Conservation (phyloP, 116 monocot species). For the Papilionanthe hybrid region DNA sequence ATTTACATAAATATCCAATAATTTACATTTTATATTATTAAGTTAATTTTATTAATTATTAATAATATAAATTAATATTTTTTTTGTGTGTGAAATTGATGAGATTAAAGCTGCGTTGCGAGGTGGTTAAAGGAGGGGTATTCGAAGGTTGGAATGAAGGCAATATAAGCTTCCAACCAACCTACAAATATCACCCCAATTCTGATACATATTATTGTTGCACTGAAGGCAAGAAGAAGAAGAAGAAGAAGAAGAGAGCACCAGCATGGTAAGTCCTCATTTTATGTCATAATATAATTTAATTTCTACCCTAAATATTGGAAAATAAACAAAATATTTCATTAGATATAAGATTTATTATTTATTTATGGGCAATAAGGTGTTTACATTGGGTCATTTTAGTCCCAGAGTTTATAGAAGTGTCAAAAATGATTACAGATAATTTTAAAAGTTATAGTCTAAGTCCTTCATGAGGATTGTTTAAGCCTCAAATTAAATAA, state of each 20-base stretch:
- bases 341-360: no score
- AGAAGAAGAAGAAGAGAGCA: constrained; percentile 52
- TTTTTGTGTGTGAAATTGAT: no score
- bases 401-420: no score
- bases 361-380: no score
- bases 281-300: background rate
- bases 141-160: constrained; percentile 27
- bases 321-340: no score
- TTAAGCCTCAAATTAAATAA: no score
- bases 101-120: constrained; percentile 7
- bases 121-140: constrained; percentile 10
- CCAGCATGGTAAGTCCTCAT: constrained; percentile 65
- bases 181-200: constrained; percentile 45
- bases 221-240: constrained; percentile 12
- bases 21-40: no score
- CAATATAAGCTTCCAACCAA: constrained; percentile 18
- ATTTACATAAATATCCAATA: background rate
- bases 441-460: no score
- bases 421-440: no score
- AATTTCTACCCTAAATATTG: no score
- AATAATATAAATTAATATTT: background rate
- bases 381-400: no score
- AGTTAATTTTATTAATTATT: background rate
- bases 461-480: no score
- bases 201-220: constrained; percentile 56